Evolutionary conservation across 2,329 filamentous ascomycete genomes (phyloP).

Genomic region (Sordariomycetes sp.): DNA sequence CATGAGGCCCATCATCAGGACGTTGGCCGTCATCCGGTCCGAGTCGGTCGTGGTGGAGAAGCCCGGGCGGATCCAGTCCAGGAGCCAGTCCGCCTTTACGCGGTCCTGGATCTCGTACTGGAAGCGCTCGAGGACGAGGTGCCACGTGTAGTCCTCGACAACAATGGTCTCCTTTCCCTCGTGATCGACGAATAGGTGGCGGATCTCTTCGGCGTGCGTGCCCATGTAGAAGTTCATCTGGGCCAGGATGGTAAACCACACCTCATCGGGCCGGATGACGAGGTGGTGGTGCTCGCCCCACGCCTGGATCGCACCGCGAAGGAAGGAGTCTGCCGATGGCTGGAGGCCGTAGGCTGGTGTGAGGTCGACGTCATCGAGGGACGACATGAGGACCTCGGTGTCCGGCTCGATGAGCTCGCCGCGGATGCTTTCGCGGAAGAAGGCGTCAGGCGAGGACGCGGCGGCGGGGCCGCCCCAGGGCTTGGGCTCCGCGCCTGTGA

Average conservation of each 20-base stretch:
- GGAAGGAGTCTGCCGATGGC: constrained; percentile 19
- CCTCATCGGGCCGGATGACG: constrained; percentile 34
- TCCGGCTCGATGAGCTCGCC: background rate
- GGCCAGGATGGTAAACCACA: constrained; percentile 40
- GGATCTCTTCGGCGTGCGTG: constrained; percentile 28
- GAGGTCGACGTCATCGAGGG: background rate
- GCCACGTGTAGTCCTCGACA: constrained; percentile 3
- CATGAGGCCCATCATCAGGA: constrained; percentile 30
- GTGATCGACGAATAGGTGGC: constrained; percentile 30
- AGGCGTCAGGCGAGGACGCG: background rate
- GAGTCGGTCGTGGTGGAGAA: constrained; percentile 20
- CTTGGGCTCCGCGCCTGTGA: constrained; percentile 6
- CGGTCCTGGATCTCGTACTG: constrained; percentile 5
- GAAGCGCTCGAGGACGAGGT: constrained; percentile 4
- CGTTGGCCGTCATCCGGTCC: constrained; percentile 7
- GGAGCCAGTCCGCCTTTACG: constrained; percentile 10
- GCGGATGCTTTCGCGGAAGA: constrained; percentile 2
- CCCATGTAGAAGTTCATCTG: constrained; percentile 38
- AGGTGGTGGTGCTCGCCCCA: constrained; percentile 37
- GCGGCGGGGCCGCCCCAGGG: constrained; percentile 2
- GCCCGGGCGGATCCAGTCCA: constrained; percentile 25
- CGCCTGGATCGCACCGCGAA: constrained; percentile 29
- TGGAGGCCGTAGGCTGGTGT: background rate
- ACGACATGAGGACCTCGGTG: constrained; percentile 2
- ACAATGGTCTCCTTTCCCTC: constrained; percentile 25